Evolutionary conservation across 257 asterid genomes (phyloP).

Genomic region (Nicotiana obtusifolia): DNA sequence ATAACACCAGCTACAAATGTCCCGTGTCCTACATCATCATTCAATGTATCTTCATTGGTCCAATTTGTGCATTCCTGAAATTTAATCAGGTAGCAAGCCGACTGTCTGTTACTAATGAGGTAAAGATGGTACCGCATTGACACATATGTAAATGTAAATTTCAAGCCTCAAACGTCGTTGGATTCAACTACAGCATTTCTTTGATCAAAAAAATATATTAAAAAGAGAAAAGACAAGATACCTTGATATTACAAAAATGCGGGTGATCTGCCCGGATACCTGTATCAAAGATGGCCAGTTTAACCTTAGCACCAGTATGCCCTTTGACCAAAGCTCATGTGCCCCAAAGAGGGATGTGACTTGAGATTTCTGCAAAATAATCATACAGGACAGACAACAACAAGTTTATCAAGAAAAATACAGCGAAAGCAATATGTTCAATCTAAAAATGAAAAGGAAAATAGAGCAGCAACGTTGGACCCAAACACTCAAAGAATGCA

Average conservation of each 20-base stretch:
- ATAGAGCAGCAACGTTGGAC: neutral
- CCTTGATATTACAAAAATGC: constrained; percentile 95
- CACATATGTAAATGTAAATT: neutral
- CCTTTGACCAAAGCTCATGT: constrained; percentile 89
- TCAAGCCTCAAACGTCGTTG: neutral
- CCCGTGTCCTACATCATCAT: constrained; percentile 98
- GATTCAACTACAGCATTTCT: neutral
- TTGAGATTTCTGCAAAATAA: constrained; percentile 70
- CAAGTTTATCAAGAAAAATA: neutral
- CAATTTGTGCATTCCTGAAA: constrained; percentile 93
- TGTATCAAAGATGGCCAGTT: constrained; percentile 96
- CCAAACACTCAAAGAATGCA: neutral
- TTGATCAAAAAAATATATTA: neutral
- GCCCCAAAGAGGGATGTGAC: constrained; percentile 93
- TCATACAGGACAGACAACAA: neutral
- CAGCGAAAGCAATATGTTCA: neutral
- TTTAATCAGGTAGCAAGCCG: neutral
- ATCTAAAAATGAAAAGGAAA: neutral
- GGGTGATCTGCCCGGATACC: constrained; percentile 88
- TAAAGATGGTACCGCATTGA: neutral
- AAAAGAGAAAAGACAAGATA: constrained; percentile 13
- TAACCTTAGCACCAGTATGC: constrained; percentile 83
- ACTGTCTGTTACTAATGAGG: neutral
- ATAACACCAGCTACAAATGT: constrained; percentile 98
- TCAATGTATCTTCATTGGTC: constrained; percentile 90